Percentiles rank a stretch among this genome's conserved stretches.
These are phyloP conservation scores for Vitis hybrid DNA, from an alignment of 177 flowering plant species.

Conservation along the genomic window DNA sequence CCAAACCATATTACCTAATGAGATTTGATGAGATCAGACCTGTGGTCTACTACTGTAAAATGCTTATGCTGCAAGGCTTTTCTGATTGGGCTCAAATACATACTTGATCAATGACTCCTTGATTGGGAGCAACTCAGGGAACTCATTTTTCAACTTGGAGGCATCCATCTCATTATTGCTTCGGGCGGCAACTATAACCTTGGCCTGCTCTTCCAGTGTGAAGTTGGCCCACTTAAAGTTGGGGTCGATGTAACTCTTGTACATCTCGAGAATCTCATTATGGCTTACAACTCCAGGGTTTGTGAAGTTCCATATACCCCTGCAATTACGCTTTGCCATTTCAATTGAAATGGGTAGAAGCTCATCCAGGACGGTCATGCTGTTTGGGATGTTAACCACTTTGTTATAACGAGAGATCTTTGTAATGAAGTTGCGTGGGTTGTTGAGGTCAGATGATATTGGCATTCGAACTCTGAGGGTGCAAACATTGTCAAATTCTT, in stretches of 20 bases:
- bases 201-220: slow-evolving; percentile 71
- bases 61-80: slow-evolving; percentile 12
- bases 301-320: slow-evolving; percentile 75
- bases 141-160: slow-evolving; percentile 57
- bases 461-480: slow-evolving; percentile 75
- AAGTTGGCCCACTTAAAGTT: slow-evolving; percentile 51
- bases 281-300: slow-evolving; percentile 80
- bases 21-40: not conserved
- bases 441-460: slow-evolving; percentile 63
- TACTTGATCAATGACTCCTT: slow-evolving; percentile 66
- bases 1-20: slow-evolving; percentile 5
- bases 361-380: slow-evolving; percentile 71
- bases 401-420: slow-evolving; percentile 61
- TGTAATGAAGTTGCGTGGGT: slow-evolving; percentile 71
- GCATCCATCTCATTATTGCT: slow-evolving; percentile 77
- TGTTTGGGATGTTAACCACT: slow-evolving; percentile 71
- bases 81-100: slow-evolving; percentile 65
- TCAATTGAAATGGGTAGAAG: slow-evolving; percentile 69
- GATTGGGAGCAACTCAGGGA: slow-evolving; percentile 65
- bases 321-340: slow-evolving; percentile 71
- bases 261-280: slow-evolving; percentile 71
- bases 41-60: not conserved
- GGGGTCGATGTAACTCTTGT: slow-evolving; percentile 58
- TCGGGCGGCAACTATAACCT: slow-evolving; percentile 67
- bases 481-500: slow-evolving; percentile 68